phyloP scores from a whole-genome alignment of 805 yeast species.

The Lachancea waltii region DNA sequence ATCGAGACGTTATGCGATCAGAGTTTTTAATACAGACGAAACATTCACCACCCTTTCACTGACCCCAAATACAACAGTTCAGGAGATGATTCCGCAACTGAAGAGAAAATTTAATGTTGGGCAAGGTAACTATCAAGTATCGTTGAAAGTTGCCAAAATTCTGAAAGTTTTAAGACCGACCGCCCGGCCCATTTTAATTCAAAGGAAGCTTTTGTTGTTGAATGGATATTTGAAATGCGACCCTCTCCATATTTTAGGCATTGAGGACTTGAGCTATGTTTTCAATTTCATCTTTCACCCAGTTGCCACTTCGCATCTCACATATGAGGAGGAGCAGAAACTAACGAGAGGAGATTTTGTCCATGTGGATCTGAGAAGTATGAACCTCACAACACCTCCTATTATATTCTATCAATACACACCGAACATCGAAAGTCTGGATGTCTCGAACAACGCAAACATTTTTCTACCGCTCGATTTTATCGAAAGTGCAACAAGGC shows the following conservation, averaged over 20 bases:
- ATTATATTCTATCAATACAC: conserved; percentile 74
- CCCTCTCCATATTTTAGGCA: conserved; percentile 66
- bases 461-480: conserved; percentile 79
- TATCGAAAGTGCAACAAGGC: conserved; percentile 70
- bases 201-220: conserved; percentile 60
- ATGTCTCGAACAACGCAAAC: conserved; percentile 82
- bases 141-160: conserved; percentile 68
- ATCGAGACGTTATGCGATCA: conserved; percentile 38
- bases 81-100: conserved; percentile 62
- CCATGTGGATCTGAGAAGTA: conserved; percentile 64
- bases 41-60: conserved; percentile 76
- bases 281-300: conserved; percentile 73
- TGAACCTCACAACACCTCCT: conserved; percentile 79
- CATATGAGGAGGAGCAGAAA: conserved; percentile 64
- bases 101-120: conserved; percentile 75
- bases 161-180: conserved; percentile 64
- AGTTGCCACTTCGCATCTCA: conserved; percentile 51
- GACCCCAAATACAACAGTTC: conserved; percentile 68
- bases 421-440: conserved; percentile 70
- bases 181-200: conserved; percentile 74
- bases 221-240: conserved; percentile 81
- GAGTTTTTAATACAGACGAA: conserved; percentile 80
- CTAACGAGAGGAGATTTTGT: conserved; percentile 53
- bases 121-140: conserved; percentile 67
- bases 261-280: conserved; percentile 76